Percentiles rank a stretch among this genome's conserved stretches.
phyloP scores from a whole-genome alignment of 345 rosid species.

The Citrus medica region DNA sequence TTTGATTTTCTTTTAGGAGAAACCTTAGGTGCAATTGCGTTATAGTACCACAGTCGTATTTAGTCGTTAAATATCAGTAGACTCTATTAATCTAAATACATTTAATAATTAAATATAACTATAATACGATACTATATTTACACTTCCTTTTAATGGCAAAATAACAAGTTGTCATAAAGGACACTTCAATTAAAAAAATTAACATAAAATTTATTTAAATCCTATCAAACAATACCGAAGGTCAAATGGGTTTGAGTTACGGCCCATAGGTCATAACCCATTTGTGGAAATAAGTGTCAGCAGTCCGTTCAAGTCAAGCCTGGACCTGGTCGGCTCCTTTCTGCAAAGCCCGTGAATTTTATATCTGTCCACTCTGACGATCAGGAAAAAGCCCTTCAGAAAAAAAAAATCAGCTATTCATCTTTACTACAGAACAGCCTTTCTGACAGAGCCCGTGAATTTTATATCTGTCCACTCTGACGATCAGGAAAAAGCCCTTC shows the following conservation, averaged over 20 bases:
- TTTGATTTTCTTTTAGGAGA: too few species aligned
- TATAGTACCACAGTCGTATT: too few species aligned
- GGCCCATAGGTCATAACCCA: neutral
- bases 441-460: neutral
- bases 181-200: neutral
- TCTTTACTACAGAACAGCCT: neutral
- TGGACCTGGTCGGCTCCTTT: neutral
- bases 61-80: too few species aligned
- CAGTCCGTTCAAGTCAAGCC: neutral
- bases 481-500: too few species aligned
- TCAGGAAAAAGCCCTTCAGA: too few species aligned
- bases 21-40: too few species aligned
- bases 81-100: too few species aligned
- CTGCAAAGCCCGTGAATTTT: neutral
- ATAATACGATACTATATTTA: too few species aligned
- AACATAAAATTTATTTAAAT: too few species aligned
- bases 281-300: neutral
- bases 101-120: too few species aligned
- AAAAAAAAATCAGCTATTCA: too few species aligned
- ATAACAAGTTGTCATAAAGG: neutral
- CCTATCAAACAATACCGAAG: neutral
- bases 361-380: neutral
- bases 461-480: neutral
- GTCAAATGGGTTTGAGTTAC: neutral
- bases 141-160: neutral